phyloP scores from a whole-genome alignment of 306 rosid species.

The Inga laurina region DNA sequence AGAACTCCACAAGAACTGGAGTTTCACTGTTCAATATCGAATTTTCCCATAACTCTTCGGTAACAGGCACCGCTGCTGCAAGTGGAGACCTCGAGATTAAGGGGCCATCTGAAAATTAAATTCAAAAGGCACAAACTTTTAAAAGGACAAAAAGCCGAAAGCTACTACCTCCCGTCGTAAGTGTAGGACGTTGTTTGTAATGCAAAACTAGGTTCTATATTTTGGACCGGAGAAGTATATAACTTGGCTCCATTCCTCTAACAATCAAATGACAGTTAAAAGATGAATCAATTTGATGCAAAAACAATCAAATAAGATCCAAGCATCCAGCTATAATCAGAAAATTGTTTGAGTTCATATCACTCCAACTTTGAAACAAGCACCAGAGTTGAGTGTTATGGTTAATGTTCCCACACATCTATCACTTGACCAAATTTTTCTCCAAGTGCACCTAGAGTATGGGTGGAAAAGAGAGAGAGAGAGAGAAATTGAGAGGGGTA shows the following conservation, averaged over 20 bases:
- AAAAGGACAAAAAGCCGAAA: background rate
- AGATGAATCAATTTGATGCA: background rate
- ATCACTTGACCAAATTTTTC: background rate
- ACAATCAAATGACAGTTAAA: too few relatives aligned
- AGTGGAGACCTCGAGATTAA: conserved; percentile 31
- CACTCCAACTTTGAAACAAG: conserved; percentile 15
- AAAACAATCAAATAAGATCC: background rate
- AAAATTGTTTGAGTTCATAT: background rate
- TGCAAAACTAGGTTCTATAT: too few relatives aligned
- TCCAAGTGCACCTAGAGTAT: background rate
- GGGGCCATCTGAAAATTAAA: background rate
- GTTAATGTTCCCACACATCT: background rate
- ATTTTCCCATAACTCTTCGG: conserved; percentile 70
- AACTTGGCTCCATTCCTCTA: too few relatives aligned
- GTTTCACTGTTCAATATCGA: conserved; percentile 60
- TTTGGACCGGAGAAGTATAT: too few relatives aligned
- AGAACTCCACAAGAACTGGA: conserved; percentile 87
- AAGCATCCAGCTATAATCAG: background rate
- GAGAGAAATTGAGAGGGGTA: background rate
- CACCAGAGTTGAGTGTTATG: background rate
- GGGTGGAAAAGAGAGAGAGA: background rate
- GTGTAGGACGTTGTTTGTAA: too few relatives aligned
- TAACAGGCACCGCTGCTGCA: conserved; percentile 62
- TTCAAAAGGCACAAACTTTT: background rate
- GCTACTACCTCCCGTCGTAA: too few relatives aligned